Base-by-base conservation (phyloP, 768 basidiomycete species). In the Mycena albidolilacea region DNA sequence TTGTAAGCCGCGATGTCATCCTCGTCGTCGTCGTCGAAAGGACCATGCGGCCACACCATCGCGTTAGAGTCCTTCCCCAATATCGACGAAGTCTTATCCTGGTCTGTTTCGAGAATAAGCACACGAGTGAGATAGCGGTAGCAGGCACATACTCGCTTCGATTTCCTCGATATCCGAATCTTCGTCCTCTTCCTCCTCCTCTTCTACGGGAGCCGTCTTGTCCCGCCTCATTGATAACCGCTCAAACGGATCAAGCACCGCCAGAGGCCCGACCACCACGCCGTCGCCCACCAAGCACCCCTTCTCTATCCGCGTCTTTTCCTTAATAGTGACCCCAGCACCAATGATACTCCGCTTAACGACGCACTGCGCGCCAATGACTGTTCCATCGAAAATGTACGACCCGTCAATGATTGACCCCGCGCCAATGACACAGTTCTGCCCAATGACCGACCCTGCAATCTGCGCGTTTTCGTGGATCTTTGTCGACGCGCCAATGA, bases 231-330 rank as follows among this genome's bases (percentile, higher is more conserved):
- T 89, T n/a, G 92, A 93, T 70, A 98, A 83, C 64, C 94, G 86
- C 75, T 92, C 90, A 78, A 95, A 97, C 17, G 90, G 89, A 58
- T 84, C 82, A 61, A 98, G 78, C 55, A 78, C 83, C 10, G 92
- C 93, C 46, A 88, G 84, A n/a, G 92, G 91, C 0, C 96, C 97
- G 17, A 99, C 80, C 41, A 88, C 84, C 1, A 97, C 96, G 19
- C 89, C 92, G 75, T 97, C 94, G 0, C 91, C 95, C 39, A 99
- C 86, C 74, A 99, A 80, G 75, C 91, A 94, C 0, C 98, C 97
- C 43, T 85, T 85, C 12, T 89, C 89, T n/a, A 99, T 84, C 7
- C 79, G 83, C 67, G 90, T 90, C 55, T 87, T 88, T 70, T 93
- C 91, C 70, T 88, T 90, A 64, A 99, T 87, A 41, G 82, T 82